Evolutionary conservation across 2,329 filamentous ascomycete genomes (phyloP).

Genomic region (Penicillium crustosum): DNA sequence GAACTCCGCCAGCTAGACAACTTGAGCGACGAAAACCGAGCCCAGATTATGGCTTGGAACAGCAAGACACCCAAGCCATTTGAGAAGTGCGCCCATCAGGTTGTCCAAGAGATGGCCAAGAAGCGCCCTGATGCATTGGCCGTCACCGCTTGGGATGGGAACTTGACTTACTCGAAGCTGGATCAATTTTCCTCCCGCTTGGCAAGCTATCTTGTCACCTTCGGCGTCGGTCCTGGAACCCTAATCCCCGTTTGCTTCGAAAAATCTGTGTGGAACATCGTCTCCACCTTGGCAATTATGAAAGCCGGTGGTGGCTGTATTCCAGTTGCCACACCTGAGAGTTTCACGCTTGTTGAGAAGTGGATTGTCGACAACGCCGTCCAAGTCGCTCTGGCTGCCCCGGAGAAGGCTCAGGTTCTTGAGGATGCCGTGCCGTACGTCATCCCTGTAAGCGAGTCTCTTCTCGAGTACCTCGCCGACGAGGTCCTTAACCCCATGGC

Average conservation of each 20-base stretch:
- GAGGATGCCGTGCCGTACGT: conserved; percentile 46
- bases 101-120: conserved; percentile 27
- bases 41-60: conserved; percentile 34
- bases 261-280: conserved; percentile 32
- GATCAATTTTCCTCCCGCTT: conserved; percentile 35
- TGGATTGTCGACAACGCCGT: conserved; percentile 42
- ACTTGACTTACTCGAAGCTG: conserved; percentile 36
- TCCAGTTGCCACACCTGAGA: conserved; percentile 38
- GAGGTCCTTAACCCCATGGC: conserved; percentile 5
- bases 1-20: conserved; percentile 37
- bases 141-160: conserved; percentile 35
- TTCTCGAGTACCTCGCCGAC: conserved; percentile 37
- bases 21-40: conserved; percentile 40
- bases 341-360: conserved; percentile 36
- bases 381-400: conserved; percentile 43
- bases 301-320: conserved; percentile 35
- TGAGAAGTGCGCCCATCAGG: conserved; percentile 32
- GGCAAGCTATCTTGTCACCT: conserved; percentile 30
- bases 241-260: conserved; percentile 31
- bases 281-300: conserved; percentile 32
- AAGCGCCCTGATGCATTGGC: conserved; percentile 28
- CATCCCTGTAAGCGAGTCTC: conserved; percentile 32
- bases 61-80: conserved; percentile 21
- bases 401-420: conserved; percentile 38
- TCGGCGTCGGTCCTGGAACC: conserved; percentile 30